Percentiles rank a stretch among this genome's conserved stretches.
These are phyloP conservation scores for Epichloe brachyelytri DNA, from an alignment of 2,329 filamentous ascomycete species.

Conservation along the genomic window DNA sequence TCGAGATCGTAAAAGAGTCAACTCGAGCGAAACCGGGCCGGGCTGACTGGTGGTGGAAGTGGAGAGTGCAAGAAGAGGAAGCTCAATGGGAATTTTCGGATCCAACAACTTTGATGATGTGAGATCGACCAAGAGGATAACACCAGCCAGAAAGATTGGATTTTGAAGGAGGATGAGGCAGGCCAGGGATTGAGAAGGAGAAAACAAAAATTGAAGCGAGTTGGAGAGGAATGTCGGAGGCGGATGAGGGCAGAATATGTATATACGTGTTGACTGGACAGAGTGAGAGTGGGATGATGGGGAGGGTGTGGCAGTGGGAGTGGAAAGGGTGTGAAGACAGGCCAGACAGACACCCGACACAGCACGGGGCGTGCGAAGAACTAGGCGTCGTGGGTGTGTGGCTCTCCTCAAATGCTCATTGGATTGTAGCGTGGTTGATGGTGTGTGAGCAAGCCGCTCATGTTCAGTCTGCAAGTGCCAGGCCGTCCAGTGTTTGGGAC, in stretches of 20 bases:
- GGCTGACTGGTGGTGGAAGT: slow-evolving; percentile 4
- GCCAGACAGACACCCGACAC: background rate
- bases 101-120: background rate
- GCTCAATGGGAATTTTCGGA: background rate
- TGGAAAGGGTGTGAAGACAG: background rate
- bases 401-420: background rate
- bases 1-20: slow-evolving; percentile 11
- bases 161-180: background rate
- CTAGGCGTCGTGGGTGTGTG: background rate
- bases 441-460: slow-evolving; percentile 1
- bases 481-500: too few species aligned
- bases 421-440: background rate
- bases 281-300: background rate
- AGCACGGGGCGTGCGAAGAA: background rate
- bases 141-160: background rate
- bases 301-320: slow-evolving; percentile 1
- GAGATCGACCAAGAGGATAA: background rate
- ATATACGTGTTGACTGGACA: background rate
- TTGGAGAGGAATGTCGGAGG: slow-evolving; percentile 1
- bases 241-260: slow-evolving; percentile 13
- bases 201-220: slow-evolving; percentile 1
- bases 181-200: background rate
- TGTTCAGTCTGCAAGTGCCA: too few species aligned
- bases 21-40: slow-evolving; percentile 9
- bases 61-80: background rate